A percentile compares a stretch with the other conserved stretches of the same genome.
phyloP scores from a whole-genome alignment of 345 rosid genomes.

The Anacardium occidentale region DNA sequence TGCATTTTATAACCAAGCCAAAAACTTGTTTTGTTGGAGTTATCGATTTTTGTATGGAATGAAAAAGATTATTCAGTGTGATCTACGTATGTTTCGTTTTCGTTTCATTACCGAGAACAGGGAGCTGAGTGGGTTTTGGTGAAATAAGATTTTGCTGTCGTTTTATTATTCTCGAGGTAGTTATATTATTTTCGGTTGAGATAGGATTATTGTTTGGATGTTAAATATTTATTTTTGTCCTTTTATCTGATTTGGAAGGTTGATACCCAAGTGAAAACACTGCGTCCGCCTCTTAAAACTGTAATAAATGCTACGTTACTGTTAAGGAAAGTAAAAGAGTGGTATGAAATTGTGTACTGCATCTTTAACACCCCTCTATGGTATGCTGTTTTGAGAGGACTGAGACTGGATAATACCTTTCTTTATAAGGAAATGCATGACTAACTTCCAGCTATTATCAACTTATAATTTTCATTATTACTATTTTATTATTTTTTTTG shows the following conservation, averaged over 20 bases:
- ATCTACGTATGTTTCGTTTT: conserved; percentile 14
- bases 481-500: neutral
- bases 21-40: conserved; percentile 5
- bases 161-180: neutral
- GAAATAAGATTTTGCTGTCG: no score
- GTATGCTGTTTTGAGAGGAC: neutral
- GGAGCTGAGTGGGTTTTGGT: neutral
- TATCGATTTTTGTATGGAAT: neutral
- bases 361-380: neutral
- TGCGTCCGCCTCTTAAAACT: neutral
- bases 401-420: neutral
- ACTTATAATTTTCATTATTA: neutral
- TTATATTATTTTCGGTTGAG: conserved; percentile 3
- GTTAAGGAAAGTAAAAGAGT: neutral
- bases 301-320: neutral
- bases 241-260: neutral
- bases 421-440: neutral
- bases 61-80: conserved; percentile 8
- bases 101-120: neutral
- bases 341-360: neutral
- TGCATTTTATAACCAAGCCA: neutral
- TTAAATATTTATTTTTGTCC: neutral
- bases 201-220: neutral
- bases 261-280: neutral
- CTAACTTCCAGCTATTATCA: neutral